These are phyloP conservation scores for Penicillium turbatum DNA, from an alignment of 495 filamentous ascomycete genomes.

Conservation along the genomic window DNA sequence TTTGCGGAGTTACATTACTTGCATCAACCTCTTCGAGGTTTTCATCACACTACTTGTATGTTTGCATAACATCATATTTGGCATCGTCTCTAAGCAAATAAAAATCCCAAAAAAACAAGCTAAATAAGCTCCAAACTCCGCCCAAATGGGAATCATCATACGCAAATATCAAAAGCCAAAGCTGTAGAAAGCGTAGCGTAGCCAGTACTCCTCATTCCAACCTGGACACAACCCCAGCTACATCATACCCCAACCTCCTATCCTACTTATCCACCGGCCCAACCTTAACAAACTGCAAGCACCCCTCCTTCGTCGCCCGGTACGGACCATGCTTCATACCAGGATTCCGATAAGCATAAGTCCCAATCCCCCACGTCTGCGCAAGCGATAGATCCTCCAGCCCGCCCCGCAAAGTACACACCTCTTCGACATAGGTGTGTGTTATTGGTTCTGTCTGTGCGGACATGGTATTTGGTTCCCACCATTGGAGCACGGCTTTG, in stretches of 20 bases:
- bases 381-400: constrained; percentile 21
- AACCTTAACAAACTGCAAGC: constrained; percentile 25
- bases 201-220: neutral
- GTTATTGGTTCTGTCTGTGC: constrained; percentile 14
- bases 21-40: neutral
- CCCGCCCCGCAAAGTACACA: constrained; percentile 24
- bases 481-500: constrained; percentile 27
- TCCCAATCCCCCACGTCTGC: constrained; percentile 21
- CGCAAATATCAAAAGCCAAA: neutral
- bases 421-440: constrained; percentile 26
- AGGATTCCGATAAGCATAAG: constrained; percentile 22
- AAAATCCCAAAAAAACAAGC: neutral
- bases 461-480: constrained; percentile 17
- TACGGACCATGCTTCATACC: constrained; percentile 26
- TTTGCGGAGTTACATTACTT: neutral
- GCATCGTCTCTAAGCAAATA: neutral
- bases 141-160: neutral
- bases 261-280: neutral
- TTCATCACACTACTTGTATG: neutral
- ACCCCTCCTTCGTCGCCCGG: constrained; percentile 15
- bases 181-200: neutral
- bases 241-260: neutral
- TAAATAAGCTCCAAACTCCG: neutral
- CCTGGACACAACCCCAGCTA: neutral
- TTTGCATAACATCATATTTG: neutral